phyloP scores from a whole-genome alignment of 148 eudicot species.

The Rhododendron mucronatum region DNA sequence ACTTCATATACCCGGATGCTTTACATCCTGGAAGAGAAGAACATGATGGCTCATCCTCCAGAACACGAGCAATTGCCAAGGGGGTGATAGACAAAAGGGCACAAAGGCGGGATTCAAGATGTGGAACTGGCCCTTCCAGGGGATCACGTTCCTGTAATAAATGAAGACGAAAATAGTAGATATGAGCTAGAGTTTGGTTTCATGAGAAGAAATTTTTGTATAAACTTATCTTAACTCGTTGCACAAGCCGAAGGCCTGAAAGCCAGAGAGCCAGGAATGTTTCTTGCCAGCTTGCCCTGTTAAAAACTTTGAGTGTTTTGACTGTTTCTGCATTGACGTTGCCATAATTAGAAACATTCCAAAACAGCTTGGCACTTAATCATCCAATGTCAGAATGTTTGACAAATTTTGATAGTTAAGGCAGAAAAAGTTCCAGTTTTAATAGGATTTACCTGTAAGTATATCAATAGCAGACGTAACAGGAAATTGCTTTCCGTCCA shows the following conservation, averaged over 20 bases:
- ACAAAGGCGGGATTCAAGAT: slow-evolving; percentile 29
- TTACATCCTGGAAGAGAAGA: not conserved
- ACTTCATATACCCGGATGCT: slow-evolving; percentile 1
- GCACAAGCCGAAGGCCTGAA: slow-evolving; percentile 29
- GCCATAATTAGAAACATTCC: not conserved
- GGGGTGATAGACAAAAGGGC: slow-evolving; percentile 28
- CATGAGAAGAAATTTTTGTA: not conserved
- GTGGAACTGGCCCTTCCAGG: slow-evolving; percentile 31
- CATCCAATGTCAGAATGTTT: not conserved
- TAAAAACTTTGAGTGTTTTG: slow-evolving; percentile 19
- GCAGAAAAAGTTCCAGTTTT: not conserved
- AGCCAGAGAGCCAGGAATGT: slow-evolving; percentile 32
- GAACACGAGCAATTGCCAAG: slow-evolving; percentile 25
- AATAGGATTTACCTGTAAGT: slow-evolving; percentile 17
- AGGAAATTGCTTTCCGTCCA: slow-evolving; percentile 33
- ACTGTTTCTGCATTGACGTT: slow-evolving; percentile 15
- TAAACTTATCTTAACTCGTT: slow-evolving; percentile 19
- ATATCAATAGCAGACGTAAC: slow-evolving; percentile 23
- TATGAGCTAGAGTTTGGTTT: not conserved
- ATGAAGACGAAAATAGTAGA: not conserved
- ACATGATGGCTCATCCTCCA: slow-evolving; percentile 14
- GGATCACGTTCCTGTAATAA: slow-evolving; percentile 30
- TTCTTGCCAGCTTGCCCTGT: slow-evolving; percentile 35
- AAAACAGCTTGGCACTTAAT: not conserved
- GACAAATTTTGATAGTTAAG: not conserved